A percentile compares a stretch with the other conserved stretches of the same genome.
These are phyloP conservation scores for Paramecium primaurelia DNA, from an alignment of 73 alveolate genomes.

Conservation along the genomic window DNA sequence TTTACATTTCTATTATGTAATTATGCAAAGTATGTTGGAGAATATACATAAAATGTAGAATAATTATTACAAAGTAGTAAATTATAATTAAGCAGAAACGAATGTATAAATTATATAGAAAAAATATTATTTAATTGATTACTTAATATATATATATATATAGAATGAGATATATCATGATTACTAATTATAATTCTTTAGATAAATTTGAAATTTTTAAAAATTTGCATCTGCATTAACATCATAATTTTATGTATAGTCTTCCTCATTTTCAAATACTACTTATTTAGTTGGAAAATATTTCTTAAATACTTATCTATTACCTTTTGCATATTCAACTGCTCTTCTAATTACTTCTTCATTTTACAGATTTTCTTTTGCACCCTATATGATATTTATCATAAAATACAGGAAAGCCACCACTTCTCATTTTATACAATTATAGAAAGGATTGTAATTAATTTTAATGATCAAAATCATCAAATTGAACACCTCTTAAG, in stretches of 20 bases:
- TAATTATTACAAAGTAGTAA: neutral
- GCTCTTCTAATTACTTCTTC: conserved; percentile 23
- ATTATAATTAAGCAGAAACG: neutral
- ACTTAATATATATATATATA: neutral
- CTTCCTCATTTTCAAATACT: neutral
- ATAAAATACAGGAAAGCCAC: conserved; percentile 26
- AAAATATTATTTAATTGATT: neutral
- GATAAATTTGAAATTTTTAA: neutral
- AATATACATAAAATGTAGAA: neutral
- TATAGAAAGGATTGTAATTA: neutral
- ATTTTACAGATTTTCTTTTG: conserved; percentile 19
- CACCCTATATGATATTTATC: neutral
- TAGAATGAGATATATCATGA: neutral
- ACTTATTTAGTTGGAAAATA: conserved; percentile 24
- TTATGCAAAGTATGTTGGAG: neutral
- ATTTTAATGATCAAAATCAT: conserved; percentile 9
- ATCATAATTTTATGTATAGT: neutral
- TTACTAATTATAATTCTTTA: neutral
- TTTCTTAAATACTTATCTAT: neutral
- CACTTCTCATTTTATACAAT: neutral
- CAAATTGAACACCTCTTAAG: conserved; percentile 22
- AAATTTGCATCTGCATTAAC: neutral
- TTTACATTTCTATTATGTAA: neutral
- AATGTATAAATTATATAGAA: neutral
- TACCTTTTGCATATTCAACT: neutral